These are phyloP conservation scores for Pleurotus platypus DNA, from an alignment of 768 basidiomycete genomes.

Conservation along the genomic window DNA sequence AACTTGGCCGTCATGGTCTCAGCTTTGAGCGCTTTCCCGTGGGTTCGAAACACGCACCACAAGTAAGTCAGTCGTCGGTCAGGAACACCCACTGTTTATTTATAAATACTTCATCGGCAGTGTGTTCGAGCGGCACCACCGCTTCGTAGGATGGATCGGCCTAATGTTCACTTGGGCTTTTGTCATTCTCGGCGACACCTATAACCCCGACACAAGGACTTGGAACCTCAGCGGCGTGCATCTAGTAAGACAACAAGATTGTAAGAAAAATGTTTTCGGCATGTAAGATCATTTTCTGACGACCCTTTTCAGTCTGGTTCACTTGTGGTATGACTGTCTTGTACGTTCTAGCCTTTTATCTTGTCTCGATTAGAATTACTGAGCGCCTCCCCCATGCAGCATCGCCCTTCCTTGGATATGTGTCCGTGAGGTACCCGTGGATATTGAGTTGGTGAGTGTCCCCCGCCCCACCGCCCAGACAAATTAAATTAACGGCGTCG, in stretches of 20 bases:
- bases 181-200: slow-evolving; percentile 64
- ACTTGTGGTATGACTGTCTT: slow-evolving; percentile 69
- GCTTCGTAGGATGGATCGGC: slow-evolving; percentile 75
- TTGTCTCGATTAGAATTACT: neutral
- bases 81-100: neutral
- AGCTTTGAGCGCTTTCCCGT: slow-evolving; percentile 67
- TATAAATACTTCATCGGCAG: slow-evolving; percentile 27
- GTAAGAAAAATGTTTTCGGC: neutral
- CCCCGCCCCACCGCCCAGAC: neutral
- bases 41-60: slow-evolving; percentile 78
- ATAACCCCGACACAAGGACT: slow-evolving; percentile 46
- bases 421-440: slow-evolving; percentile 67
- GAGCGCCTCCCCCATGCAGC: slow-evolving; percentile 28
- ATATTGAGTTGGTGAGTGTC: slow-evolving; percentile 67
- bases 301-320: slow-evolving; percentile 50
- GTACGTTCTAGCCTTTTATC: slow-evolving; percentile 33
- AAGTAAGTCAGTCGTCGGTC: slow-evolving; percentile 44
- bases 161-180: slow-evolving; percentile 56
- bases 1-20: slow-evolving; percentile 54
- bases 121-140: slow-evolving; percentile 77
- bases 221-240: slow-evolving; percentile 56
- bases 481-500: slow-evolving; percentile 11
- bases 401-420: slow-evolving; percentile 75
- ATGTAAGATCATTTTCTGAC: neutral
- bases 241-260: slow-evolving; percentile 66